Conservation (phyloP, 345 rosid species). For the Boechera stricta region DNA sequence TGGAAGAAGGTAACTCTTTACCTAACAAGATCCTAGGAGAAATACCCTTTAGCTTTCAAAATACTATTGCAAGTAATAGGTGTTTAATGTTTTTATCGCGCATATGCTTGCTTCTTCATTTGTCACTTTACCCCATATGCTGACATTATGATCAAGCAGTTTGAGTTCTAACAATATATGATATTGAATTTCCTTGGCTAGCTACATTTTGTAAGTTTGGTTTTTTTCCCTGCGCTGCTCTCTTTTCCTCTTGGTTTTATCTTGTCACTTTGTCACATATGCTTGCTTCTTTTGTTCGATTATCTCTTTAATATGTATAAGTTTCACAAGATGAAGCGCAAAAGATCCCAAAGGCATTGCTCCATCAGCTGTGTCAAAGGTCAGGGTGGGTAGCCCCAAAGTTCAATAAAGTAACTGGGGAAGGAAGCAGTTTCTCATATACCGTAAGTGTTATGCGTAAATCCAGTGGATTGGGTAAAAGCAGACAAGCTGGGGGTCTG, state of each 20-base stretch:
- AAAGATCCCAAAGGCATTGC: conserved; percentile 83
- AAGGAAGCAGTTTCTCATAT: conserved; percentile 60
- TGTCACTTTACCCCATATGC: conserved; percentile 27
- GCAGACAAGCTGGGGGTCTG: conserved; percentile 87
- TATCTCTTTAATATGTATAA: conserved; percentile 8
- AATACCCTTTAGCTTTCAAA: not conserved
- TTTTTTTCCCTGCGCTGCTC: not conserved
- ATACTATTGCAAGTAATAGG: not conserved
- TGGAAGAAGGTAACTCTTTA: conserved; percentile 83
- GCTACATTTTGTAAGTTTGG: not conserved
- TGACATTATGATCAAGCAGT: conserved; percentile 10
- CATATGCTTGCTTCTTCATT: conserved; percentile 11
- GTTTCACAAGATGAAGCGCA: conserved; percentile 70
- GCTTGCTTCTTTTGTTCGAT: conserved; percentile 3
- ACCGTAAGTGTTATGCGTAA: conserved; percentile 80
- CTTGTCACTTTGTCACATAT: not conserved
- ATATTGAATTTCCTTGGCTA: not conserved
- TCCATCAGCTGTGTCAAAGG: conserved; percentile 90
- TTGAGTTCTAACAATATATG: not conserved
- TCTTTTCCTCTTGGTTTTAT: conserved; percentile 23
- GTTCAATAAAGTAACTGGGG: conserved; percentile 64
- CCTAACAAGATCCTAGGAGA: conserved; percentile 3
- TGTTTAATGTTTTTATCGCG: not conserved
- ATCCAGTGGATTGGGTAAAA: conserved; percentile 89
- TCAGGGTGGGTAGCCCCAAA: conserved; percentile 97